Conservation (phyloP, 208 protist species). For the Leishmania turanica region DNA sequence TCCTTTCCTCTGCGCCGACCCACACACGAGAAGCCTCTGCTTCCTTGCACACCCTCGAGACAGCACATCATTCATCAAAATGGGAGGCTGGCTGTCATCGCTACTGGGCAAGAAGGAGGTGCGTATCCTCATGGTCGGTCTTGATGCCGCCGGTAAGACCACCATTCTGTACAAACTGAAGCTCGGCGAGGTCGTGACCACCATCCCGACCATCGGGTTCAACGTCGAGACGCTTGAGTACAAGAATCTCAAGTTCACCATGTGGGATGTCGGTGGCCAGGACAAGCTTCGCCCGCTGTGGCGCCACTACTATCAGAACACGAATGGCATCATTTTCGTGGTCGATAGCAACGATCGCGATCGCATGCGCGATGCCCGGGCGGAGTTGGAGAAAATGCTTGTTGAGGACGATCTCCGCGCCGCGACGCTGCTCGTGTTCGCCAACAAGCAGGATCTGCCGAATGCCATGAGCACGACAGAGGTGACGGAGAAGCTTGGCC, state of each 20-base stretch:
- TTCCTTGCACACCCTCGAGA: background rate
- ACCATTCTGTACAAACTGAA: conserved; percentile 98
- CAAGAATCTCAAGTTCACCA: conserved; percentile 97
- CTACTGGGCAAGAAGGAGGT: conserved; percentile 96
- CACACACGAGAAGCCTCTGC: background rate
- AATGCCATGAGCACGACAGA: conserved; percentile 97
- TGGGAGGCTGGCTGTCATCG: conserved; percentile 70
- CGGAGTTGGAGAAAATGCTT: conserved; percentile 97
- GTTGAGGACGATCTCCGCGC: conserved; percentile 97
- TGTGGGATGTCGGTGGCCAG: conserved; percentile 97
- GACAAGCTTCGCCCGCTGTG: conserved; percentile 96
- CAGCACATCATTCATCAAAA: conserved; percentile 6
- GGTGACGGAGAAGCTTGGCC: conserved; percentile 96
- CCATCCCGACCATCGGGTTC: conserved; percentile 98
- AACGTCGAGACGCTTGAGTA: conserved; percentile 98
- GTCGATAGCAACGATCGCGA: conserved; percentile 97
- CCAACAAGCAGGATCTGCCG: conserved; percentile 99
- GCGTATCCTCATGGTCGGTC: conserved; percentile 98
- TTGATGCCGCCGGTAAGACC: conserved; percentile 98
- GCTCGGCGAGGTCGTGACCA: conserved; percentile 94
- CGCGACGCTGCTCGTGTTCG: conserved; percentile 97
- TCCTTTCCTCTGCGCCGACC: background rate
- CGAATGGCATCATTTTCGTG: conserved; percentile 97
- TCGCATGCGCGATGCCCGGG: conserved; percentile 87
- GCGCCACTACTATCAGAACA: conserved; percentile 98